Base-by-base conservation (phyloP, 495 filamentous ascomycete species). In the Geoglossum glabrum region DNA sequence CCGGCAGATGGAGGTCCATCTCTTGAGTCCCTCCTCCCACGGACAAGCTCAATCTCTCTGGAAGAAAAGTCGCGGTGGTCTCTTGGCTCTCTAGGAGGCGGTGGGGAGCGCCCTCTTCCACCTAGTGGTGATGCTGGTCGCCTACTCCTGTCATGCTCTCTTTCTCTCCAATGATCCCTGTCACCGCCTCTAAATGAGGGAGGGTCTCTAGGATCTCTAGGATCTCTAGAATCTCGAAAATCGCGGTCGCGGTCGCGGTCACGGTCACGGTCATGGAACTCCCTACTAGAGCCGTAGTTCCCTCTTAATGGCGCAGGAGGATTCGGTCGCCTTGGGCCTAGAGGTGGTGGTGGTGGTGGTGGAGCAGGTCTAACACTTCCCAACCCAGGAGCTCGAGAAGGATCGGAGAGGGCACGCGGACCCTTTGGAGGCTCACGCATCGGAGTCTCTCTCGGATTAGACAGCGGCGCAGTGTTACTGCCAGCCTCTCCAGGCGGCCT, bases 1-100 rank as follows among this genome's bases (percentile, higher is more conserved):
- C 80, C 79, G 8, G 80, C 80, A 0, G 85, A 87, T 8, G 81
- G 68, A 25, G 86, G 77, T 0, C 79, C 79, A 56, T 82, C 80
- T 27, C 77, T 65, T 10, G 78, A 80, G 58, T 76, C 77, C 36
- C 78, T 73, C 52, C 79, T 73, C 63, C 74, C 74, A 26, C 80
- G 72, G 56, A 52, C 54, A 26, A 67, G 66, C 52, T 74, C 71
- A 26, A 68, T 31, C 27, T 73, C 71, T 50, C 70, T 64, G 15
- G 69, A 63, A 30, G 62, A 57, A 33, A 67, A 61, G 50, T 73
- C 70, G 6, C 70, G 61, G 8, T 52, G 38, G 31, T 73, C 70
- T 11, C 65, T 23, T 54, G 62, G 38, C 57, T 73, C 70, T 17
- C 64, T n/a, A 52, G 62, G 38, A 55, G 66, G 28, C 19, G 49